Conservation (phyloP, 768 basidiomycete genomes). For the Rhizopogon roseolus region DNA sequence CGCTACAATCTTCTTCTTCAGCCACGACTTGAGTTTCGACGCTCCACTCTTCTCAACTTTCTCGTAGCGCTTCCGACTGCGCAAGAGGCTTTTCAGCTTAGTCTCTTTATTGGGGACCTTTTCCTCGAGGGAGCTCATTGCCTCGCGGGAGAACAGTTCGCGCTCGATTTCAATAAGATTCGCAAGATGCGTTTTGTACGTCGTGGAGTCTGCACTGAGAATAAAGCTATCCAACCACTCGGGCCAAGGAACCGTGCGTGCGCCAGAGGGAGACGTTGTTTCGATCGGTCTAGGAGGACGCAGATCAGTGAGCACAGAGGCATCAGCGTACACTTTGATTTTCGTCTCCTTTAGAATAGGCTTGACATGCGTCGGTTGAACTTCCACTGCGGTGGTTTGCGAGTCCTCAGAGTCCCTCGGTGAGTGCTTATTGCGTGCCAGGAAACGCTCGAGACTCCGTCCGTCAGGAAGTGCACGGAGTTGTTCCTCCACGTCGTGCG, state of each 20-base stretch:
- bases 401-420: slow-evolving; percentile 68
- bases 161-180: slow-evolving; percentile 31
- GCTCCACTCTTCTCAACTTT: slow-evolving; percentile 32
- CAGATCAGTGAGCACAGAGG: slow-evolving; percentile 15
- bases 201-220: slow-evolving; percentile 28
- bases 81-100: slow-evolving; percentile 38
- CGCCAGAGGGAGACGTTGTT: slow-evolving; percentile 18
- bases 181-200: slow-evolving; percentile 31
- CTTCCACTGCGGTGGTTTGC: slow-evolving; percentile 44
- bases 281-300: slow-evolving; percentile 10
- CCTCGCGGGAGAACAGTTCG: slow-evolving; percentile 24
- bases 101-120: slow-evolving; percentile 25
- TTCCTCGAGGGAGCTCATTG: slow-evolving; percentile 16
- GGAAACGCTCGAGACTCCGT: slow-evolving; percentile 6
- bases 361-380: slow-evolving; percentile 8
- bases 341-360: slow-evolving; percentile 15
- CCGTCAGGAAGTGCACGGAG: slow-evolving; percentile 13
- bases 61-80: slow-evolving; percentile 34
- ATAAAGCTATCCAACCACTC: slow-evolving; percentile 36
- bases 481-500: slow-evolving; percentile 41
- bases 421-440: slow-evolving; percentile 26
- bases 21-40: slow-evolving; percentile 57
- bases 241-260: slow-evolving; percentile 30
- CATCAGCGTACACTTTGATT: slow-evolving; percentile 10
- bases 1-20: slow-evolving; percentile 50